Percentiles rank a stretch among this genome's conserved stretches.
Evolutionary conservation across 345 rosid species (phyloP).

Genomic region (Rhodamnia argentea): DNA sequence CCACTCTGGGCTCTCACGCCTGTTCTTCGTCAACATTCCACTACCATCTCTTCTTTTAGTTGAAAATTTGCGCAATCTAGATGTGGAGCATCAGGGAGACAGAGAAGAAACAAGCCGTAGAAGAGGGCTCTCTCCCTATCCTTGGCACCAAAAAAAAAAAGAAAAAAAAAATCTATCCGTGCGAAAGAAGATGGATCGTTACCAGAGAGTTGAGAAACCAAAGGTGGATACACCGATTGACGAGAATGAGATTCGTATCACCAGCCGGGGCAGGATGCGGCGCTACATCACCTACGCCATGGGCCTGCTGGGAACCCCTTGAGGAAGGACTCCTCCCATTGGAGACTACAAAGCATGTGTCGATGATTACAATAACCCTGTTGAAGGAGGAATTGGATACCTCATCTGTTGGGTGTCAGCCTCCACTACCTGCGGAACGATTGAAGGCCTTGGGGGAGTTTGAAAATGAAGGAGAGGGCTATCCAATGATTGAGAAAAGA

Average conservation of each 20-base stretch:
- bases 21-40: too few relatives aligned
- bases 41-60: too few relatives aligned
- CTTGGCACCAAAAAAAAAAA: too few relatives aligned
- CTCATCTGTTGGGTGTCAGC: conserved; percentile 35
- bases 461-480: too few relatives aligned
- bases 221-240: conserved; percentile 28
- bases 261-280: conserved; percentile 38
- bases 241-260: conserved; percentile 43
- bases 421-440: too few relatives aligned
- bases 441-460: too few relatives aligned
- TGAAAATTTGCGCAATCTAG: too few relatives aligned
- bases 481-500: too few relatives aligned
- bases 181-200: conserved; percentile 29
- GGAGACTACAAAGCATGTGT: conserved; percentile 61
- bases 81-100: conserved; percentile 9
- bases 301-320: conserved; percentile 45
- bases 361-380: conserved; percentile 41
- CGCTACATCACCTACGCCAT: conserved; percentile 41
- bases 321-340: conserved; percentile 55
- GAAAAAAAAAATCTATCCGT: neutral
- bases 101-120: conserved; percentile 63
- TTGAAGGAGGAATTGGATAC: conserved; percentile 38
- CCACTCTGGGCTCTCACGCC: too few relatives aligned
- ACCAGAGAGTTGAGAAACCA: conserved; percentile 46
- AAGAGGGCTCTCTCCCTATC: conserved; percentile 34